Conservation (phyloP, 1,284 basidiomycete genomes). For the Flammula alnicola region DNA sequence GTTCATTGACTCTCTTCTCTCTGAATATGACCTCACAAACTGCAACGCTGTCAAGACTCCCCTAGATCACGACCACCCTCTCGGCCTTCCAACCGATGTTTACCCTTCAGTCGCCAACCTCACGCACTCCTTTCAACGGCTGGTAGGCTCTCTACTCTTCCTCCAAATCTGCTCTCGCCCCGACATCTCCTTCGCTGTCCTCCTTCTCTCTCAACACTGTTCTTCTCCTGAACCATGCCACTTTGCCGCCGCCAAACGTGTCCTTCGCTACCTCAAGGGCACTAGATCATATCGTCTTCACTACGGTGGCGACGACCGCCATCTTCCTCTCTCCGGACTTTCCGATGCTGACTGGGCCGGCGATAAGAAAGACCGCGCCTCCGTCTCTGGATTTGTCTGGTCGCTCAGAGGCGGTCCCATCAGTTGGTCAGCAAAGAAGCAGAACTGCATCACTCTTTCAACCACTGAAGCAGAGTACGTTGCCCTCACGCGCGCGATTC, state of each 20-base stretch:
- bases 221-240: neutral
- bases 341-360: too few relatives aligned
- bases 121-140: neutral
- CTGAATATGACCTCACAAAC: constrained; percentile 5
- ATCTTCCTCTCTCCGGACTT: constrained; percentile 5
- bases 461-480: too few relatives aligned
- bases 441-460: too few relatives aligned
- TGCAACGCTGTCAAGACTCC: constrained; percentile 4
- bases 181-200: constrained; percentile 12
- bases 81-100: neutral
- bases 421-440: too few relatives aligned
- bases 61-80: neutral
- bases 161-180: constrained; percentile 6
- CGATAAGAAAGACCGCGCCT: too few relatives aligned
- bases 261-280: constrained; percentile 14
- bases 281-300: neutral
- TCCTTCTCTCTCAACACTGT: constrained; percentile 4
- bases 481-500: too few relatives aligned
- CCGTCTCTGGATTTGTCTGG: too few relatives aligned
- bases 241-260: constrained; percentile 6
- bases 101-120: neutral
- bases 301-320: neutral
- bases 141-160: constrained; percentile 11
- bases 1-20: constrained; percentile 6
- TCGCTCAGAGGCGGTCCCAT: too few relatives aligned